These are phyloP conservation scores for Camellia lanceoleosa DNA, from an alignment of 148 eudicot genomes.

Conservation along the genomic window DNA sequence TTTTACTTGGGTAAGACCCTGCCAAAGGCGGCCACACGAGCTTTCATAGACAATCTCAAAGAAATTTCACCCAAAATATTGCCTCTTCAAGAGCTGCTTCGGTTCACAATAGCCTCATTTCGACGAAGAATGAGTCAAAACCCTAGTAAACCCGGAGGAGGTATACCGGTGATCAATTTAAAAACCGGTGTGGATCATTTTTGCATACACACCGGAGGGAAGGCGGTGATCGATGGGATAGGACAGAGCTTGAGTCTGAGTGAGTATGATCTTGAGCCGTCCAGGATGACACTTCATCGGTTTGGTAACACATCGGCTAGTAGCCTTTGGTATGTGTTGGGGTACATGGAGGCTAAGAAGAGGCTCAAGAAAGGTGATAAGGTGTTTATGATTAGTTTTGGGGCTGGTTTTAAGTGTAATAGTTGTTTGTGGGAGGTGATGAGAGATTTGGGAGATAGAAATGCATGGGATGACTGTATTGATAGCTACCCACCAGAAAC, in stretches of 20 bases:
- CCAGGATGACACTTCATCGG: slow-evolving; percentile 47
- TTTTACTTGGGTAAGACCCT: slow-evolving; percentile 63
- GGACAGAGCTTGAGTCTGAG: slow-evolving; percentile 24
- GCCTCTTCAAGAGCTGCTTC: slow-evolving; percentile 44
- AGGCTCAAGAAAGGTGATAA: slow-evolving; percentile 44
- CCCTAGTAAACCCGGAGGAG: background rate
- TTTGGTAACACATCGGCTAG: slow-evolving; percentile 53
- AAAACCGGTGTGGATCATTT: slow-evolving; percentile 41
- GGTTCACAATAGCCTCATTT: slow-evolving; percentile 24
- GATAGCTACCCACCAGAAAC: slow-evolving; percentile 24
- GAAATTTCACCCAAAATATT: slow-evolving; percentile 54
- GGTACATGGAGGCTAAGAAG: slow-evolving; percentile 49
- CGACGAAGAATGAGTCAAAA: background rate
- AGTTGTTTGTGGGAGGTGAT: slow-evolving; percentile 36
- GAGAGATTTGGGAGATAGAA: slow-evolving; percentile 29
- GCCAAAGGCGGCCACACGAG: slow-evolving; percentile 56
- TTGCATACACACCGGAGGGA: slow-evolving; percentile 47
- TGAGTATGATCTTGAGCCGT: slow-evolving; percentile 41
- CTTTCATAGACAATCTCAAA: slow-evolving; percentile 54
- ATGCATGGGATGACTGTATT: slow-evolving; percentile 36
- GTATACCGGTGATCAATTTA: slow-evolving; percentile 20
- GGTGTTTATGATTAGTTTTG: slow-evolving; percentile 46
- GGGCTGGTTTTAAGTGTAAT: slow-evolving; percentile 45
- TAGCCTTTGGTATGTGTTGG: slow-evolving; percentile 48
- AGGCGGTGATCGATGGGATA: slow-evolving; percentile 43